These are phyloP conservation scores for Theileria sp. DNA, from an alignment of 169 alveolate species.

Conservation along the genomic window DNA sequence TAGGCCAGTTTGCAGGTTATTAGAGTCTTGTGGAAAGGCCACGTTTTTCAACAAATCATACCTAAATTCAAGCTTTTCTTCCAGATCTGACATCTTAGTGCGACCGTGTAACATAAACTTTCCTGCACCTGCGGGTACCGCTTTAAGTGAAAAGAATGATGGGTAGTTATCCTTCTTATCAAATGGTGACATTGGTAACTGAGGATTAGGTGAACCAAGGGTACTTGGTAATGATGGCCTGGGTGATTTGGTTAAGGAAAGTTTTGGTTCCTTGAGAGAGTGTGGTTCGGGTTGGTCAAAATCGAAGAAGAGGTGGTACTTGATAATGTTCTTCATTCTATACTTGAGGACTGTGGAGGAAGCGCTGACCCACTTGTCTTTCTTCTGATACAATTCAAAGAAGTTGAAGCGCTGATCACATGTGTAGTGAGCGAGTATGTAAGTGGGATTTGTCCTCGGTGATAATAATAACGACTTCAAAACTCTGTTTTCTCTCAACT, in stretches of 20 bases:
- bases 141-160: neutral
- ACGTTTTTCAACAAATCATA: neutral
- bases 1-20: neutral
- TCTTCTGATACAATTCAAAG: neutral
- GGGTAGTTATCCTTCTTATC: neutral
- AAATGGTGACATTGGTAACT: neutral
- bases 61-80: neutral
- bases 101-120: neutral
- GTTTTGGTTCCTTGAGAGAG: neutral
- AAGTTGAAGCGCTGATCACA: neutral
- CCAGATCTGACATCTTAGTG: neutral
- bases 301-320: conserved; percentile 2
- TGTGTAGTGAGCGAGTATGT: neutral
- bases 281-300: neutral
- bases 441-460: neutral
- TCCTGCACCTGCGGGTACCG: neutral
- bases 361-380: neutral
- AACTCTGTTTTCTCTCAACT: neutral
- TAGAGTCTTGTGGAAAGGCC: neutral
- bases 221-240: neutral
- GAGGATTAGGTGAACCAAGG: neutral
- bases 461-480: neutral
- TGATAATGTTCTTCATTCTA: conserved; percentile 5
- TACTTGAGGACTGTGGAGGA: neutral
- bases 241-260: neutral